Evolutionary conservation across 768 basidiomycete species (phyloP).

Genomic region (Lactarius trivialis): DNA sequence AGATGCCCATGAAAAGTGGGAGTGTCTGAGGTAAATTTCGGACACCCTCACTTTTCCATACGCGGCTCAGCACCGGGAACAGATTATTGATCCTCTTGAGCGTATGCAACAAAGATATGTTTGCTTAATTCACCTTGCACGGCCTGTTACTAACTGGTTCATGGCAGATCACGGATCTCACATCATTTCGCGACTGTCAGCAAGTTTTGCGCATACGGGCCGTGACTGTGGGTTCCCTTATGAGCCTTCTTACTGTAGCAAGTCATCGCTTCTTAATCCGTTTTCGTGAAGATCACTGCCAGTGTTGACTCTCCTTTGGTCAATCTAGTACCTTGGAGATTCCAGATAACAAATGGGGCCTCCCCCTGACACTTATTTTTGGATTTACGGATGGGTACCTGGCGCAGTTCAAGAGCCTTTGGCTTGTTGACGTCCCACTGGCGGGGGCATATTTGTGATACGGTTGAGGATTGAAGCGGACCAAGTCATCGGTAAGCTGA

Average conservation of each 20-base stretch:
- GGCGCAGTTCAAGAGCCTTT: not conserved
- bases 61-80: not conserved
- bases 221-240: not conserved
- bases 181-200: slow-evolving; percentile 2
- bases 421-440: not conserved
- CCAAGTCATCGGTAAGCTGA: not conserved
- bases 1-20: slow-evolving; percentile 13
- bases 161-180: slow-evolving; percentile 4
- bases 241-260: not conserved
- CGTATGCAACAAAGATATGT: not conserved
- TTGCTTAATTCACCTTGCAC: not conserved
- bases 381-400: not conserved
- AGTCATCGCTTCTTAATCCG: slow-evolving; percentile 9
- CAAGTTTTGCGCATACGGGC: not conserved
- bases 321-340: slow-evolving; percentile 1
- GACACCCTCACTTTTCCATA: slow-evolving; percentile 14
- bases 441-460: not conserved
- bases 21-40: too few species aligned
- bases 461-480: not conserved
- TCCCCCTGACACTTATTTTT: not conserved
- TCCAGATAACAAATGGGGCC: not conserved
- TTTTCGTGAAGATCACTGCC: slow-evolving; percentile 8
- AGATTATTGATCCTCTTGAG: slow-evolving; percentile 2
- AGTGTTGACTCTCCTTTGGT: not conserved
- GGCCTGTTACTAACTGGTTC: not conserved